These are phyloP conservation scores for Didymella exigua DNA, from an alignment of 2,329 filamentous ascomycete species.

Conservation along the genomic window DNA sequence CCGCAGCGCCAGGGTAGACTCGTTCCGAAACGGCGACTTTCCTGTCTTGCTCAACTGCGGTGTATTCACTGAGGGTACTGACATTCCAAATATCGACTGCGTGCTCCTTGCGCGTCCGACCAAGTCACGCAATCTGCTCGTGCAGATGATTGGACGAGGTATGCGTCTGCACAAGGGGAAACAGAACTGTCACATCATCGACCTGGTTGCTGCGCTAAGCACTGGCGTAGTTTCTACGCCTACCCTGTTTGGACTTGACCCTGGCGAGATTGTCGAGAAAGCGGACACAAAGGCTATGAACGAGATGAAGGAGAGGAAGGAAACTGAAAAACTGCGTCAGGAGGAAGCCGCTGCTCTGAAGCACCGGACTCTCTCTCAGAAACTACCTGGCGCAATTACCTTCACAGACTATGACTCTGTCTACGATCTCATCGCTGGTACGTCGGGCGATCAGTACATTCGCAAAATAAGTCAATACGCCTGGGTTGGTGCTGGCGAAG, in stretches of 20 bases:
- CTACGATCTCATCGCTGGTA: constrained; percentile 87
- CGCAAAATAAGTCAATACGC: constrained; percentile 73
- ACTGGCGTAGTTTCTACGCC: constrained; percentile 88
- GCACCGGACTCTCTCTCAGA: constrained; percentile 24
- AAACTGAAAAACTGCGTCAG: constrained; percentile 50
- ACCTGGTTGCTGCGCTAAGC: constrained; percentile 87
- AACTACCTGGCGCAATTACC: constrained; percentile 60
- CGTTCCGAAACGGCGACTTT: constrained; percentile 77
- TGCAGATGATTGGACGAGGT: constrained; percentile 97
- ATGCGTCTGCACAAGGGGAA: constrained; percentile 84
- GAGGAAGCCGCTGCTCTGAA: constrained; percentile 73
- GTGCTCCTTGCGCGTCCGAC: constrained; percentile 87
- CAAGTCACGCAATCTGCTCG: constrained; percentile 85
- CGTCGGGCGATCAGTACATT: constrained; percentile 77
- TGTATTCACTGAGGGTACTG: constrained; percentile 95
- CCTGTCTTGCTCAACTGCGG: constrained; percentile 93
- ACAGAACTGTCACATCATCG: constrained; percentile 89
- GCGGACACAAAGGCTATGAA: constrained; percentile 68
- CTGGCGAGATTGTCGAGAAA: constrained; percentile 73
- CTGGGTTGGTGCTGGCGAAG: constrained; percentile 80
- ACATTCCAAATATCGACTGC: constrained; percentile 97
- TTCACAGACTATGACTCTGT: constrained; percentile 93
- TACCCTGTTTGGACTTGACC: constrained; percentile 91
- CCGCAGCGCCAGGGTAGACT: constrained; percentile 72
- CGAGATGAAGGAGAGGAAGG: constrained; percentile 57